phyloP scores from a whole-genome alignment of 1,284 basidiomycete genomes.

The Butyriboletus appendiculatus region DNA sequence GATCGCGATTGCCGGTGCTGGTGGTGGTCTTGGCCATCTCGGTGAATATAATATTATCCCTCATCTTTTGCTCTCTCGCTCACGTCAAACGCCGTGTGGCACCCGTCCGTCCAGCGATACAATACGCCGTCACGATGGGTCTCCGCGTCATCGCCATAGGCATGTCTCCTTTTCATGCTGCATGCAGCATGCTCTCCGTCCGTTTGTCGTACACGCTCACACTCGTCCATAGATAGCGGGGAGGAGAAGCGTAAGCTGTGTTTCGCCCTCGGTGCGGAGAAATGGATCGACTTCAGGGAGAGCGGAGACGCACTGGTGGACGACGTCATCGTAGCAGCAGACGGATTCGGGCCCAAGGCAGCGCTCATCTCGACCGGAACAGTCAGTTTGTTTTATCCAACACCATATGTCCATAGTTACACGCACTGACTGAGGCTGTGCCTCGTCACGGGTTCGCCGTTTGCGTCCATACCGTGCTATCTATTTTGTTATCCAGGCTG shows the following conservation, averaged over 20 bases:
- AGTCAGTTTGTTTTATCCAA: slow-evolving; percentile 31
- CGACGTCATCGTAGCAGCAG: slow-evolving; percentile 57
- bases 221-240: slow-evolving; percentile 52
- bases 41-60: slow-evolving; percentile 33
- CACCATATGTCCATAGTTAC: neutral
- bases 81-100: neutral
- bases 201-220: neutral
- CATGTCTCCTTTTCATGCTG: slow-evolving; percentile 13
- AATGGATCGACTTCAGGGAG: slow-evolving; percentile 71
- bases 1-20: slow-evolving; percentile 70
- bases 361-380: slow-evolving; percentile 55
- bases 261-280: slow-evolving; percentile 62
- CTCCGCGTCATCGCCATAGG: slow-evolving; percentile 72
- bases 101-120: slow-evolving; percentile 45
- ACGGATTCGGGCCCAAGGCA: slow-evolving; percentile 67
- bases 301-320: slow-evolving; percentile 44
- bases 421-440: neutral
- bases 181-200: neutral
- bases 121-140: slow-evolving; percentile 67
- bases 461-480: neutral
- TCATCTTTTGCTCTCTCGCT: neutral
- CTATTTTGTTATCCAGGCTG: slow-evolving; percentile 32
- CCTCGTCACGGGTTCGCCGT: neutral
- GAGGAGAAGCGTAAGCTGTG: slow-evolving; percentile 63
- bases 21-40: slow-evolving; percentile 61